Base-by-base conservation (phyloP, 129 eudicot species). In the Logfia minima region DNA sequence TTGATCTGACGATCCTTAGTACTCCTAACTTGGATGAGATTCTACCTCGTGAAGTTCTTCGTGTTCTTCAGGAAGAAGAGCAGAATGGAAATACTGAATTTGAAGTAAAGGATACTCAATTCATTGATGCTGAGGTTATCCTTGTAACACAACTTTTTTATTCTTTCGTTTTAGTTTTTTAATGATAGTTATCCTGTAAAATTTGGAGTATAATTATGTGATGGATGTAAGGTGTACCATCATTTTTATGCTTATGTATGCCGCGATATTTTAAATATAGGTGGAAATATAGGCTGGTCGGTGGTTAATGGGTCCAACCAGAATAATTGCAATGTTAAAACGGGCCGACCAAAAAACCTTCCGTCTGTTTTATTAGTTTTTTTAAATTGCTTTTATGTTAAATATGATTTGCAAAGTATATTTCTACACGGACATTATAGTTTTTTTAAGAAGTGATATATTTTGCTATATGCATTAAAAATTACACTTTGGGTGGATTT, bases 41-140 rank as follows among this genome's bases (percentile, higher is more conserved):
- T 71, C 82, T 89, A 83, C 85, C 92, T 28, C 85, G 82, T 64
- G 98, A 87, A 72, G 90, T 94, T 66, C 88, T 86, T 79, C 85
- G 87, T 68, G 86, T 94, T 74, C 83, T 94, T 58, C 84, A 83
- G 81, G 88, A 70, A 51, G 97, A 91, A 79, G 92, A 91, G 86
- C 78, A 55, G 70, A 86, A 89, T 75, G 88, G 75, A 80, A 75
- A 83, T 75, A 75, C 92, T n/a, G 89, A 87, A 79, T 87, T 79
- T 76, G 85, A 86, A 83, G 83, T 94, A 41, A 91, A 80, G 80
- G 96, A 88, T 64, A 85, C 92, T 1, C 93, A 87, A 68, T 94
- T 87, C 79, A 91, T 94, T 45, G 97, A 92, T 80, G 98, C 98
- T 39, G 97, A 94, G 98, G 98, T 86, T 62, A 81, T 83, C 79